Evolutionary conservation across 129 eudicot genomes (phyloP), one percentile per base, ranked within the genome.

Genomic region (Kitagawia praeruptora): DNA sequence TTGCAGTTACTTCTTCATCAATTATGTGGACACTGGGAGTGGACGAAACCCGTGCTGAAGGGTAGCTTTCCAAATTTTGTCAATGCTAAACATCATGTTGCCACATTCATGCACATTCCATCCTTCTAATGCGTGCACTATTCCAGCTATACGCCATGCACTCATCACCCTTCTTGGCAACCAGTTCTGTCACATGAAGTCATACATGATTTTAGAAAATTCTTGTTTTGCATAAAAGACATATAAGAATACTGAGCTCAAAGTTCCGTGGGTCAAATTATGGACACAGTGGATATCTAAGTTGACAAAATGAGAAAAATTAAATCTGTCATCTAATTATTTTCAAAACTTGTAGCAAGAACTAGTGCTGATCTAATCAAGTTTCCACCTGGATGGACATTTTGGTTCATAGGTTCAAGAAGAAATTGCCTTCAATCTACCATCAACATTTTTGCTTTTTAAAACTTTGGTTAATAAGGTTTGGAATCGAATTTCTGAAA

Each of bases 111-210:
- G 58, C 34, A 66, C 86, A 23, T 80, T 78, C 92, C 92, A 88
- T 63, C 77, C 86, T 70, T 86, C 92, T 19, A 78, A 70, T 2
- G 88, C 92, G 51, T 88, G 92, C 46, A 88, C 21, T 67, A 88
- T 86, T 61, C 89, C 92, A 25, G 92, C 92, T 38, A 86, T 53
- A 27, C 92, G 87, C 80, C 86, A 80, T 34, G 89, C 92, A 37
- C 92, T 88, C 89, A 88, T 88, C 75, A 75, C 92, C 78, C 89
- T 77, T 74, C 92, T 82, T 58, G 92, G 92, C 83, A 88, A 54
- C 92, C 92, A 88, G 72, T 88, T 86, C 92, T 88, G 88, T 53
- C 58, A 15, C 53, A 58, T 49, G 5, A 69, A 54, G 12, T 51
- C 16, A 7, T 8, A 8, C 64, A 56, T 21, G 21, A 21, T 56